Conservation (phyloP, 2,329 filamentous ascomycete genomes). For the Myriosclerotinia curreyana region DNA sequence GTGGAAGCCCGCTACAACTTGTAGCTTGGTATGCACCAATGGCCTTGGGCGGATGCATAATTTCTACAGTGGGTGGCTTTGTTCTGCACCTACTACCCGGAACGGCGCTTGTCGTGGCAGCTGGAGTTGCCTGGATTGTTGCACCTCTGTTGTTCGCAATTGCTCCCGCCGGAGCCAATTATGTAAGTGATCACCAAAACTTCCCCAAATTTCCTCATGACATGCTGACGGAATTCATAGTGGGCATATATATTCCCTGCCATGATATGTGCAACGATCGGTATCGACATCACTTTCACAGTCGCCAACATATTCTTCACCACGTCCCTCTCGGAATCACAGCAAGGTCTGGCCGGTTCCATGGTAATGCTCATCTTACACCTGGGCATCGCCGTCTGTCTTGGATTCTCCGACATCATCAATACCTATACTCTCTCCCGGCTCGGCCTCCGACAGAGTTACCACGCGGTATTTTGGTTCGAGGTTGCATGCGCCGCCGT, state of each 20-base stretch:
- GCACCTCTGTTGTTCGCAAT: conserved; percentile 54
- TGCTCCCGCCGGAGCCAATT: conserved; percentile 42
- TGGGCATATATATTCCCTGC: conserved; percentile 74
- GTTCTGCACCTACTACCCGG: conserved; percentile 55
- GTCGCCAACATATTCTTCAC: conserved; percentile 76
- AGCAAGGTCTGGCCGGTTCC: conserved; percentile 70
- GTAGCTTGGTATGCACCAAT: conserved; percentile 64
- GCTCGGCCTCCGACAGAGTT: conserved; percentile 50
- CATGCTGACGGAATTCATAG: conserved; percentile 27
- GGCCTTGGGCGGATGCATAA: conserved; percentile 63
- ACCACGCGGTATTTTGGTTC: conserved; percentile 66
- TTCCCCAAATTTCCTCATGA: neutral
- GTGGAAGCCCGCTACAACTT: conserved; percentile 51
- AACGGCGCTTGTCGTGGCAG: conserved; percentile 51
- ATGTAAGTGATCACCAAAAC: conserved; percentile 22
- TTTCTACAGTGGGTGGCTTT: conserved; percentile 59
- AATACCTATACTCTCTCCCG: conserved; percentile 43
- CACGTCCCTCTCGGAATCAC: conserved; percentile 61
- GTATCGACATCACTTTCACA: conserved; percentile 73
- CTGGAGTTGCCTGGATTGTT: conserved; percentile 51
- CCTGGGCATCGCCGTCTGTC: conserved; percentile 67
- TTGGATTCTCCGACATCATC: conserved; percentile 68
- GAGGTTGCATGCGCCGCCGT: conserved; percentile 54
- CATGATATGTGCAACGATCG: conserved; percentile 67
- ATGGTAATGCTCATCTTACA: conserved; percentile 69